Base-by-base conservation (phyloP, 768 basidiomycete genomes). In the Tremella mesenterica region DNA sequence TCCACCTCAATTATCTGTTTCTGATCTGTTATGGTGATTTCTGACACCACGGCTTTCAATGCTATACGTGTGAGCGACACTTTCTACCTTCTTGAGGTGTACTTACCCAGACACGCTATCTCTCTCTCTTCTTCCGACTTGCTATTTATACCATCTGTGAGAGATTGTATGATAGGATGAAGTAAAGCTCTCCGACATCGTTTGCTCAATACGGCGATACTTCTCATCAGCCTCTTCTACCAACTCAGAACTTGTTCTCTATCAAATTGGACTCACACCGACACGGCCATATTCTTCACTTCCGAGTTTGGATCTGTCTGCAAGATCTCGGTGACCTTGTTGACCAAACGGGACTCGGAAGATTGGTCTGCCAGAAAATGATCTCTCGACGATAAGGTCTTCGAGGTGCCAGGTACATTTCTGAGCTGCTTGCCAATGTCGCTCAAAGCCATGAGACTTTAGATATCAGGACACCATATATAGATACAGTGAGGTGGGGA, bases 381-480 rank as follows among this genome's bases (percentile, higher is more conserved):
- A 18, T 39, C 55, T 21, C 4, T 16, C 18, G 54, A 50, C 12
- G 52, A 33, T 10, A 58, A 54, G 9, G 44, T 50, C 12, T 52
- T 23, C 18, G 57, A 59, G 20, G 54, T 43, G 18, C 51, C 46
- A 13, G 64, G 44, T 44, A 54, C 43, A 21, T 45, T 13, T 72
- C 80, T 84, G 77, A 92, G 83, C 76, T 93, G 90, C 31, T 81
- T 80, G 81, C 88, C 85, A 61, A 97, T 75, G 75, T 99, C 93
- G 60, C 89, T 95, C 59, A 99, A 78, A 33, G 91, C 90, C 93
- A 96, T 97, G 74, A 88, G 91, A 72, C 91, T 92, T n/a, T n/a
- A 65, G 0, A 30, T 4, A 29, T 14, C n/a, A 21, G 30, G 44
- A 54, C 25, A 48, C 59, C 28, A 21, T 4, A 34, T 23, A 27